A percentile compares a stretch with the other conserved stretches of the same genome.
phyloP scores from a whole-genome alignment of 2,329 filamentous ascomycete species.

The Huntiella savannae region DNA sequence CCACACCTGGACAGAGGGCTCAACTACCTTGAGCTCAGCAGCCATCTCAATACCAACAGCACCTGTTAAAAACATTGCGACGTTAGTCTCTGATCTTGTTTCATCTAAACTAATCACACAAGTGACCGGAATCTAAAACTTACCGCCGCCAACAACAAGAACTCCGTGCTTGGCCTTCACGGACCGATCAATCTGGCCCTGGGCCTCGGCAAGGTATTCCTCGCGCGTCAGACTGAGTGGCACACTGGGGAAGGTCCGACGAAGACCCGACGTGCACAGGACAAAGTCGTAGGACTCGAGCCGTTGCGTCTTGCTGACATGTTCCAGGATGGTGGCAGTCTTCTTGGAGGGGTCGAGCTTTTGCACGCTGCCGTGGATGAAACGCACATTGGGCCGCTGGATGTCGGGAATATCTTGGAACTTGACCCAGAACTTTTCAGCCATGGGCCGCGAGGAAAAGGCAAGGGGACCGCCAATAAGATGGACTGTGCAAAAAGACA shows the following conservation, averaged over 20 bases:
- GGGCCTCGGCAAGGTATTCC: constrained; percentile 43
- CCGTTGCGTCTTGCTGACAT: constrained; percentile 23
- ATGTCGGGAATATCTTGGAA: constrained; percentile 49
- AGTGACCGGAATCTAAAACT: background rate
- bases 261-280: constrained; percentile 51
- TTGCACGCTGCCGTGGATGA: constrained; percentile 46
- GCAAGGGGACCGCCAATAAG: constrained; percentile 58
- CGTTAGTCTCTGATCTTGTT: constrained; percentile 9
- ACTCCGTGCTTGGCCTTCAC: constrained; percentile 36
- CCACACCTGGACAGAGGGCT: constrained; percentile 47
- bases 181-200: constrained; percentile 37
- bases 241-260: constrained; percentile 52
- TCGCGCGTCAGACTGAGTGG: constrained; percentile 44
- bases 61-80: constrained; percentile 18
- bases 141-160: constrained; percentile 49
- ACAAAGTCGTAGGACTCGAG: constrained; percentile 51
- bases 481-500: constrained; percentile 34
- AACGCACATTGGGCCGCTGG: constrained; percentile 39
- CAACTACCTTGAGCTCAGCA: constrained; percentile 50
- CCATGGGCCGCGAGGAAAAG: constrained; percentile 42
- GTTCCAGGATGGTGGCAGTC: constrained; percentile 35
- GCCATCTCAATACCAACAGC: constrained; percentile 73
- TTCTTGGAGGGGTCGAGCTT: constrained; percentile 40
- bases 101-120: background rate
- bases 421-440: constrained; percentile 49